phyloP scores from a whole-genome alignment of 2,329 filamentous ascomycete species.

The Drechslerella dactyloides region DNA sequence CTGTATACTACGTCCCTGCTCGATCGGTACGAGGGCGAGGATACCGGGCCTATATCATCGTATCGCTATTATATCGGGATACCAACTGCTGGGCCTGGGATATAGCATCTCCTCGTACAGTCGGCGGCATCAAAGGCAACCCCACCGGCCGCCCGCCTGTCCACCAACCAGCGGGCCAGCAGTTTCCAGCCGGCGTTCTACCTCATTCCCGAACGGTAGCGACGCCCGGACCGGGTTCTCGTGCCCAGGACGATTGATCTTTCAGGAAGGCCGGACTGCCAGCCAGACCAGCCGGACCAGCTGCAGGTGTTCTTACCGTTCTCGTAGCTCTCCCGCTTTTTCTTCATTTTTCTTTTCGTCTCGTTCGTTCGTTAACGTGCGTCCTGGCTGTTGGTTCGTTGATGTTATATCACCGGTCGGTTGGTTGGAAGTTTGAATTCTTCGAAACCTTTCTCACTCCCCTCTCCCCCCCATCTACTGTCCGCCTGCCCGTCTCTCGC shows the following conservation, averaged over 20 bases:
- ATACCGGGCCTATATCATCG: too few species aligned
- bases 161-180: background rate
- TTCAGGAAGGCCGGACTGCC: slow-evolving; percentile 16
- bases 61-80: too few species aligned
- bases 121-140: slow-evolving; percentile 79
- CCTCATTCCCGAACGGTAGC: slow-evolving; percentile 43
- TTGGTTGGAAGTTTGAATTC: too few species aligned
- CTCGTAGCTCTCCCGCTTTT: slow-evolving; percentile 1
- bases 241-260: slow-evolving; percentile 3
- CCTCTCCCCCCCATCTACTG: background rate
- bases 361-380: background rate
- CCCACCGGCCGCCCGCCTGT: slow-evolving; percentile 57
- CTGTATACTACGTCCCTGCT: too few species aligned
- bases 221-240: slow-evolving; percentile 23
- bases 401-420: too few species aligned
- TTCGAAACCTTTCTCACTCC: background rate
- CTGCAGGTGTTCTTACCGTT: background rate
- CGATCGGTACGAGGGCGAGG: too few species aligned
- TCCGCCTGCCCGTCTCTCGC: background rate
- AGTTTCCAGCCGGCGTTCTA: slow-evolving; percentile 16
- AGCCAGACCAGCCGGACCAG: too few species aligned
- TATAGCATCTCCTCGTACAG: slow-evolving; percentile 53
- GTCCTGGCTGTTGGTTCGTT: too few species aligned
- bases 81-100: too few species aligned
- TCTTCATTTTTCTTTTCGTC: slow-evolving; percentile 8